Evolutionary conservation across 2,329 filamentous ascomycete species (phyloP), one percentile per base, ranked within the genome.

Genomic region (Didymella keratinophila): DNA sequence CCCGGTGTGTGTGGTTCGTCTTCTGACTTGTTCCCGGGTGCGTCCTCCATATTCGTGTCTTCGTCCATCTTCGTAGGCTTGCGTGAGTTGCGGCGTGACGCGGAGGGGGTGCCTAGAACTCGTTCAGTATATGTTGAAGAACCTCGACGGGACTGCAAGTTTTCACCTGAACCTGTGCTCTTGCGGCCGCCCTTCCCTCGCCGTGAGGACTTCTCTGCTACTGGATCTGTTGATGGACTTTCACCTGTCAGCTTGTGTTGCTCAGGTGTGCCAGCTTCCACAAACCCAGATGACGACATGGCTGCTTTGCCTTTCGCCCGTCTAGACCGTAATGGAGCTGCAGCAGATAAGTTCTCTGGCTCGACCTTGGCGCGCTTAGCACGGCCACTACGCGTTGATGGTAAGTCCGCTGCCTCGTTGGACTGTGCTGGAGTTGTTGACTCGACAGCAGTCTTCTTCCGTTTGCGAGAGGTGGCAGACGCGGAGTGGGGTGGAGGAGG

Each of bases 131-230:
- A 60, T 52, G 66, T 69, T 55, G 65, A 70, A 37, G 59, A 30
- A 59, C 64, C 63, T 25, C 52, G 27, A 37, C 58, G 59, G 5
- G 48, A 60, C 39, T 57, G 64, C 32, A 64, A 61, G 60, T 55
- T 60, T 60, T 67, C 63, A 86, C 84, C 83, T 79, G 85, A 82
- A 64, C 78, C 77, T 53, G 80, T 77, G 78, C 89, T 92, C 79
- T 90, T 93, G 73, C 89, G 86, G 72, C 85, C 87, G 34, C 89
- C 87, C 76, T 92, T 93, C 74, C 91, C 91, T 69, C 90, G 86
- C 74, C 87, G 90, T 1, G 89, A 87, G 57, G 87, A 84, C 58
- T 84, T 81, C 65, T 88, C 86, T 73, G 87, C 87, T 62, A 86
- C 83, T 67, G 87, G 85, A 70, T 86, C 87, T 65, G 86, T 83